Conservation (phyloP, 2,329 filamentous ascomycete species). For the Colletotrichum endophyticum region DNA sequence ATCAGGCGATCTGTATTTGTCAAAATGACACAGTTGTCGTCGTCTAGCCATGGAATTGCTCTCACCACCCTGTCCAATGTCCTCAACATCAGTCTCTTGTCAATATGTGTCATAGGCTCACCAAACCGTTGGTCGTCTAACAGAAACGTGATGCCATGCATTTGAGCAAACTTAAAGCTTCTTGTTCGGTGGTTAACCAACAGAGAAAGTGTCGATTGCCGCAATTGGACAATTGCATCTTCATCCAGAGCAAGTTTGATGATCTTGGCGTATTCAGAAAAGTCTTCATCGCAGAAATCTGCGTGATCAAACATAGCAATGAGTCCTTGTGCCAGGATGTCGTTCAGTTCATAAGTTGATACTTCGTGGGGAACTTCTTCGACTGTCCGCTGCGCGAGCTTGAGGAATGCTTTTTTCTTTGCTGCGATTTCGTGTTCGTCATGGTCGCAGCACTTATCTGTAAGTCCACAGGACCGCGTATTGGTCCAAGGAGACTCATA, state of each 20-base stretch:
- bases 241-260: fast-evolving
- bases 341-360: background rate
- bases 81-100: background rate
- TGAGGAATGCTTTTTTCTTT: background rate
- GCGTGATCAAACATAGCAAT: background rate
- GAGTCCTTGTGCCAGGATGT: background rate
- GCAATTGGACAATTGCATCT: fast-evolving
- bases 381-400: background rate
- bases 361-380: background rate
- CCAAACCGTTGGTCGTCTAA: background rate
- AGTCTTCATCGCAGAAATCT: background rate
- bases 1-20: background rate
- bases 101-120: background rate
- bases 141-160: background rate
- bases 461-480: background rate
- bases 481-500: background rate
- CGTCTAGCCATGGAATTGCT: background rate
- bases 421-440: background rate
- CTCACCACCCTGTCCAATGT: background rate
- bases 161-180: background rate
- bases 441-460: background rate
- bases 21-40: background rate
- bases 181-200: background rate
- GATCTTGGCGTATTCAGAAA: background rate
- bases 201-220: background rate